Evolutionary conservation across 148 eudicot genomes (phyloP).

Genomic region (Arctostaphylos glauca): DNA sequence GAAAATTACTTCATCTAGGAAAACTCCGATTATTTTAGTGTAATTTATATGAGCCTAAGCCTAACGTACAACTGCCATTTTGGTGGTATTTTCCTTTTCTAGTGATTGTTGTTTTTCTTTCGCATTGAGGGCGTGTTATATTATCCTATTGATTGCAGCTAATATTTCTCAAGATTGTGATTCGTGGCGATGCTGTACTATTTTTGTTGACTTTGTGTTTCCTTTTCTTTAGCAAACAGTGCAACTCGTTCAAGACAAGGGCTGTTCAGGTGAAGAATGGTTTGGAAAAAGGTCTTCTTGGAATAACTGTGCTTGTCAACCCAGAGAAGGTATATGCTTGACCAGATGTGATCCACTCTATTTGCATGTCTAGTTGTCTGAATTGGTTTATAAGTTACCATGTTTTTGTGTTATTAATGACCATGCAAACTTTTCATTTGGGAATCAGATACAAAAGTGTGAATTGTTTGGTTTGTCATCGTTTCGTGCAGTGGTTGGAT

Average conservation of each 20-base stretch:
- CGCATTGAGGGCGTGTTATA: neutral
- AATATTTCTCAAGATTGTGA: neutral
- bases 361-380: neutral
- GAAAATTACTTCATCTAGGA: neutral
- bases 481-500: neutral
- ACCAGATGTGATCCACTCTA: neutral
- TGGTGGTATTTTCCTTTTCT: neutral
- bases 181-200: neutral
- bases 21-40: neutral
- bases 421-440: neutral
- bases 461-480: neutral
- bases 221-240: constrained; percentile 44
- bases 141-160: neutral
- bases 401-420: neutral
- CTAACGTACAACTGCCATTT: neutral
- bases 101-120: neutral
- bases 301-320: constrained; percentile 55
- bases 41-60: neutral
- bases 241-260: constrained; percentile 48
- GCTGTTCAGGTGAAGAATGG: constrained; percentile 49
- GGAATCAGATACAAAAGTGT: neutral
- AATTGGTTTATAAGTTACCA: neutral
- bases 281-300: constrained; percentile 43
- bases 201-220: neutral
- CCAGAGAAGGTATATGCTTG: constrained; percentile 56